Percentiles rank a stretch among this genome's conserved stretches.
Conservation (phyloP, 768 basidiomycete species). For the Amanita polypyramis region DNA sequence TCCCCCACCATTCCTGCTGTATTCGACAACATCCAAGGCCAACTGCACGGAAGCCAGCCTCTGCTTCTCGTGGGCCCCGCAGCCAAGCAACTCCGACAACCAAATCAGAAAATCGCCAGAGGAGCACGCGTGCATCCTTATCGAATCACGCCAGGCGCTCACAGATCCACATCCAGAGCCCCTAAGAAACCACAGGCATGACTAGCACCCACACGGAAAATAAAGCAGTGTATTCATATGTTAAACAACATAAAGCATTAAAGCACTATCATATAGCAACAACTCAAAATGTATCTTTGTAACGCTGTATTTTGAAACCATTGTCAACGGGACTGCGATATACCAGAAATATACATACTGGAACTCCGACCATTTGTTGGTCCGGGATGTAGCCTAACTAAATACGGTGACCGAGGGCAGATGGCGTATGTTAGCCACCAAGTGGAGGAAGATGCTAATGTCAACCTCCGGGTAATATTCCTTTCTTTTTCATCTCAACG, state of each 20-base stretch:
- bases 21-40: slow-evolving; percentile 14
- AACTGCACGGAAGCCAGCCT: slow-evolving; percentile 13
- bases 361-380: too few relatives aligned
- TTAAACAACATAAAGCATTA: background rate
- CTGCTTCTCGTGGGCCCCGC: slow-evolving; percentile 42
- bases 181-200: background rate
- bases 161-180: background rate
- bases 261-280: background rate
- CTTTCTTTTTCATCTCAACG: too few relatives aligned
- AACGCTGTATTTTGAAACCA: background rate
- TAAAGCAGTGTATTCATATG: background rate
- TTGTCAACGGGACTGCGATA: too few relatives aligned
- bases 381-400: background rate
- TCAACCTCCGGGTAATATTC: background rate
- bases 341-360: too few relatives aligned
- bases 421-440: background rate
- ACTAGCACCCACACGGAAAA: too few relatives aligned
- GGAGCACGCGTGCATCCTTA: slow-evolving; percentile 50
- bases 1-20: slow-evolving; percentile 11
- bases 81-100: slow-evolving; percentile 34
- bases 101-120: slow-evolving; percentile 26
- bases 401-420: background rate
- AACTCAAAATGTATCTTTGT: background rate
- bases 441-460: background rate
- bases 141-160: slow-evolving; percentile 12